phyloP scores from a whole-genome alignment of 495 filamentous ascomycete genomes.

The Aspergillus sparsus region DNA sequence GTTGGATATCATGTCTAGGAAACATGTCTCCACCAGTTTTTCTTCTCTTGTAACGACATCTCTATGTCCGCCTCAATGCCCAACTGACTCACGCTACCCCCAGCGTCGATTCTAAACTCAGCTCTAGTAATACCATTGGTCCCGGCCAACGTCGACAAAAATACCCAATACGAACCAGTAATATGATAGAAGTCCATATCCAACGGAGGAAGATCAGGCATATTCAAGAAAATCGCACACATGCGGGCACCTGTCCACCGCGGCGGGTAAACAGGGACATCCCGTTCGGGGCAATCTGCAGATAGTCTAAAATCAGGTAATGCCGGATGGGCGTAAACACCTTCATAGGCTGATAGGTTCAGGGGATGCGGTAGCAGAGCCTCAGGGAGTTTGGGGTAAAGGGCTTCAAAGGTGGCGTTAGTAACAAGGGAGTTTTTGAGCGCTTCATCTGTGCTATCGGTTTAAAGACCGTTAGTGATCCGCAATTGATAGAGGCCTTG shows the following conservation, averaged over 20 bases:
- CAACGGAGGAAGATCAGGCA: background rate
- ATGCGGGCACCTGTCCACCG: constrained; percentile 1
- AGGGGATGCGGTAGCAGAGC: constrained; percentile 3
- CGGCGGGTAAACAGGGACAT: background rate
- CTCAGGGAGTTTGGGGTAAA: constrained; percentile 6
- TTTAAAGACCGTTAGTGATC: constrained; percentile 2
- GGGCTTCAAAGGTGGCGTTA: constrained; percentile 3
- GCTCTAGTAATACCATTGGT: background rate
- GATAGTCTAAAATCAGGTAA: constrained; percentile 1
- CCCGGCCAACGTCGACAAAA: background rate
- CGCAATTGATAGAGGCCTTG: no score
- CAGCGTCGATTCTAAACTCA: constrained; percentile 3
- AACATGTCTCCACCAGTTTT: constrained; percentile 4
- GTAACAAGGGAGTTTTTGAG: background rate
- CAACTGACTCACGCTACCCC: background rate
- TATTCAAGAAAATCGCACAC: background rate
- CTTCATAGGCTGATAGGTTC: background rate
- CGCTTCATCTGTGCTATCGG: background rate
- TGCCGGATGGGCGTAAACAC: constrained; percentile 7
- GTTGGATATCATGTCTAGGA: no score
- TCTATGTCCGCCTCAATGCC: constrained; percentile 6
- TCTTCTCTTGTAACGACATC: constrained; percentile 6
- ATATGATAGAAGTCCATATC: constrained; percentile 5
- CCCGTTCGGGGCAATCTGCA: background rate
- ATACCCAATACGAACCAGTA: constrained; percentile 4